Conservation (phyloP, 192 early-diverging fungal species). For the Coemansia sp. region DNA sequence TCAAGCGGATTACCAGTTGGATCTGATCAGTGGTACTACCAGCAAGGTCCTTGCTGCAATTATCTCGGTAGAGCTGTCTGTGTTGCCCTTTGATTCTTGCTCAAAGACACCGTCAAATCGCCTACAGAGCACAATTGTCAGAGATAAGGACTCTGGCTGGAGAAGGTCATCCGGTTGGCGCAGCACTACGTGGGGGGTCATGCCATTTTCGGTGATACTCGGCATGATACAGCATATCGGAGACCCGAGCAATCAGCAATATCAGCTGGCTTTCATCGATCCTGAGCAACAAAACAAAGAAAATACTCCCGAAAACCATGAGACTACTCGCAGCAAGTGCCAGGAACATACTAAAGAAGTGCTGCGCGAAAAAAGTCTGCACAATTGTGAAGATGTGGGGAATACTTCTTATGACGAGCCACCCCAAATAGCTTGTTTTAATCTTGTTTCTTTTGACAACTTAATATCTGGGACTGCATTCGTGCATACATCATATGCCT, state of each 20-base stretch:
- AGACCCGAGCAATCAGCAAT: conserved; percentile 54
- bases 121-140: conserved; percentile 52
- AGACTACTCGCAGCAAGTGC: conserved; percentile 64
- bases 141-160: conserved; percentile 71
- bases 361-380: conserved; percentile 55
- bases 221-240: conserved; percentile 67
- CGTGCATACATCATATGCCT: too few relatives aligned
- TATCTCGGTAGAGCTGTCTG: conserved; percentile 66
- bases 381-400: conserved; percentile 16
- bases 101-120: conserved; percentile 14
- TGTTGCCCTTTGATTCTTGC: conserved; percentile 1
- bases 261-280: conserved; percentile 59
- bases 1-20: background rate
- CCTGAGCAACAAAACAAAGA: conserved; percentile 69
- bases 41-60: conserved; percentile 68
- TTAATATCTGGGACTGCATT: too few relatives aligned
- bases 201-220: conserved; percentile 65
- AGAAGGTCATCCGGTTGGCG: conserved; percentile 69
- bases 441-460: background rate
- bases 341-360: conserved; percentile 70
- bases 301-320: conserved; percentile 62
- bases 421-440: background rate
- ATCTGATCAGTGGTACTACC: background rate
- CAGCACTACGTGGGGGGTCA: conserved; percentile 77
- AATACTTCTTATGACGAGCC: background rate